Evolutionary conservation across 1,284 basidiomycete genomes (phyloP).

Genomic region (Ceratobasidium sp.): DNA sequence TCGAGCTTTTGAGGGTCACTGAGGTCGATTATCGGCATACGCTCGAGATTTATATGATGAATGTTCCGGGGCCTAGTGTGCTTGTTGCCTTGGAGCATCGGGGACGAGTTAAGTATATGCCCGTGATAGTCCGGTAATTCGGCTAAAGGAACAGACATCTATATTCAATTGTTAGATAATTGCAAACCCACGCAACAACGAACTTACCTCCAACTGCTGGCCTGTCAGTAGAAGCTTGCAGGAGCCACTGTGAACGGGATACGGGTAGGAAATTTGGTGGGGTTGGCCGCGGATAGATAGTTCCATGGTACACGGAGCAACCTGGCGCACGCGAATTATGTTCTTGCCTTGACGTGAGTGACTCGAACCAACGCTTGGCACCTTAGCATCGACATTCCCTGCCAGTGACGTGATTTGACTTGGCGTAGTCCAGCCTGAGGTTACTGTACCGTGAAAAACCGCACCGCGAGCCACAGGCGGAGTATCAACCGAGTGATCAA

Average conservation of each 20-base stretch:
- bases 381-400: not conserved
- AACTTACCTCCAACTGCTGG: not conserved
- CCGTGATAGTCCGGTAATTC: not conserved
- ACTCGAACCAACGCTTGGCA: not conserved
- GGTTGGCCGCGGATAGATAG: not conserved
- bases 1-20: not conserved
- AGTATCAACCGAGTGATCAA: not conserved
- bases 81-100: not conserved
- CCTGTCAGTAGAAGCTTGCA: not conserved
- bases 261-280: not conserved
- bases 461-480: not conserved
- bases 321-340: not conserved
- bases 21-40: constrained; percentile 10
- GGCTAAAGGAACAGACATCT: not conserved
- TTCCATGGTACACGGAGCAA: constrained; percentile 13
- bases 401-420: not conserved
- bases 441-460: not conserved
- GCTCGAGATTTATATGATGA: constrained; percentile 17
- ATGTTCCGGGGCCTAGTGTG: not conserved
- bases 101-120: not conserved
- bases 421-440: not conserved
- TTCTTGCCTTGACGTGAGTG: not conserved
- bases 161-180: not conserved
- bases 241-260: constrained; percentile 16
- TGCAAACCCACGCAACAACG: not conserved